Evolutionary conservation across 2,329 filamentous ascomycete species (phyloP), one percentile per base, ranked within the genome.

Genomic region (Didymella exigua): DNA sequence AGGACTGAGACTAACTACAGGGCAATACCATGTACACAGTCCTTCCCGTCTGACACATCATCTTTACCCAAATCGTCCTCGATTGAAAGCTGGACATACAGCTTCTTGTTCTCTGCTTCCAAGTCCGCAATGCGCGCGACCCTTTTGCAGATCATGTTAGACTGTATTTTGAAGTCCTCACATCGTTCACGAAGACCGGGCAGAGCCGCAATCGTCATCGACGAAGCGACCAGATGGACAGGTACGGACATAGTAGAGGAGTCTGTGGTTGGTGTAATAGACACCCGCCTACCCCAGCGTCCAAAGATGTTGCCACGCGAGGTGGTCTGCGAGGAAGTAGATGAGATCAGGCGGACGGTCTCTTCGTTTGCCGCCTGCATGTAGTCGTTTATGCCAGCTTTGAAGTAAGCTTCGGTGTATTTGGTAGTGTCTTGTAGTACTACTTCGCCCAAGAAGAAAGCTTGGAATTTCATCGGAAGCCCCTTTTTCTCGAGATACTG

Each of bases 81-180:
- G n/a, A 11, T 18, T 6, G 26, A 40, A 3, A 27, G 21, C 21
- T 41, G 41, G 21, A 36, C 42, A 10, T 40, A 18, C 4, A 53
- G 36, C 30, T 36, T 47, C n/a, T 40, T 5, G 5, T 54, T 37
- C 19, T 43, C 31, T 24, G 37, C 18, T 29, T 48, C 19, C 23
- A 54, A 33, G 18, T 14, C 2, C 10, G 14, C 24, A 24, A 24
- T 9, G 40, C 23, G 36, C 10, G 13, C 27, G 23, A 27, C 1
- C 24, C 9, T 24, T 14, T 13, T 16, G 5, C 24, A 24, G 13
- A 11, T 21, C 10, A 49, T 40, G 10, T 57, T 10, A 13, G 54
- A 45, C 24, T 49, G 43, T 9, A 29, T 36, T 16, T 26, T 29
- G 27, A 45, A 34, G 27, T 53, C 40, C 10, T 53, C 49, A 23